Conservation (phyloP, 495 filamentous ascomycete species). For the Daldinia vernicosa region DNA sequence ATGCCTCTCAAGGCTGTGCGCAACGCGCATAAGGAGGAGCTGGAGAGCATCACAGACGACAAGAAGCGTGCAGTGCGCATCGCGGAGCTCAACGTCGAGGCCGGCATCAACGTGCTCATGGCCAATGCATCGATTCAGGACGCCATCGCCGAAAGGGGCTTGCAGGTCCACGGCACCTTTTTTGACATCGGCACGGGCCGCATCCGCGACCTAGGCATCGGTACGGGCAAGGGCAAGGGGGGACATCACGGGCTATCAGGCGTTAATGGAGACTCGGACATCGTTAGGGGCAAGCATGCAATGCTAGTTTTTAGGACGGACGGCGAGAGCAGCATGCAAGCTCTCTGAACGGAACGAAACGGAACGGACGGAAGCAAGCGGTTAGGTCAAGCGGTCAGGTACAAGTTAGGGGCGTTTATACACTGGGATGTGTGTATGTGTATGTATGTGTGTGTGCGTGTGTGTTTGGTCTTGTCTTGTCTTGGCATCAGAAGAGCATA, state of each 20-base stretch:
- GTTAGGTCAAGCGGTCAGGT: not conserved
- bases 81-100: conserved; percentile 74
- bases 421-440: not conserved
- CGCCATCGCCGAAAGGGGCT: conserved; percentile 72
- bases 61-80: conserved; percentile 62
- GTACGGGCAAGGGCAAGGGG: conserved; percentile 50
- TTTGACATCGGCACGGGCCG: conserved; percentile 72
- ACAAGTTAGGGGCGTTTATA: conserved; percentile 8
- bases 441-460: not conserved
- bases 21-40: conserved; percentile 60
- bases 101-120: conserved; percentile 70
- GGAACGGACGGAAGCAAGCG: not conserved
- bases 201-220: conserved; percentile 65
- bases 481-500: conserved; percentile 1
- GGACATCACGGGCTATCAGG: conserved; percentile 7
- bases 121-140: conserved; percentile 67
- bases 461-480: not conserved
- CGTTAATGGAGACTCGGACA: conserved; percentile 33
- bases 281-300: conserved; percentile 59
- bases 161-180: conserved; percentile 76
- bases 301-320: conserved; percentile 59
- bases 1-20: conserved; percentile 73
- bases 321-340: conserved; percentile 42
- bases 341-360: conserved; percentile 15
- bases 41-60: conserved; percentile 58